Evolutionary conservation across 2,329 filamentous ascomycete genomes (phyloP), one percentile per base, ranked within the genome.

Genomic region (Didymella exigua): DNA sequence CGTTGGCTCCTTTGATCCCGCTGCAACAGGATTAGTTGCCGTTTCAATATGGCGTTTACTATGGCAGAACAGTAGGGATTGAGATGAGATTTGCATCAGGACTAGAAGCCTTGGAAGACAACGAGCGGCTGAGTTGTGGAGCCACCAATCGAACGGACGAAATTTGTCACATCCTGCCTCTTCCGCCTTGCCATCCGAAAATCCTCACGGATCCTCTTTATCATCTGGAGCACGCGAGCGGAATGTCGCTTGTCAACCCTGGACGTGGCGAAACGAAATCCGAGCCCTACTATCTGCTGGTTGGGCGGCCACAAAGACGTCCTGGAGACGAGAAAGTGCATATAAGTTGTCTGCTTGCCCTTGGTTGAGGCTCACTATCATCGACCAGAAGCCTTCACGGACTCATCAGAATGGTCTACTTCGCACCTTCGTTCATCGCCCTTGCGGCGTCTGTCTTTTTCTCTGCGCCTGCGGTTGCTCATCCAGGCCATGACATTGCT

Each of bases 401-500:
- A 27, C 18, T 10, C 11, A 43, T 0, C 21, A 55, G 36, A 9
- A 58, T 52, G 48, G 43, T 61, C 16, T 46, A 49, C 31, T 58
- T 58, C 42, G 10, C 56, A 30, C 19, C 52, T 18, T 49, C 52
- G 3, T 38, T 51, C 31, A 16, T 61, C 14, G 49, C 53, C 11
- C 30, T 56, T 34, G 59, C 49, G 38, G 51, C 48, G 5, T 40
- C 49, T 14, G 14, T 52, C 16, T 43, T 56, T 19, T 54, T 56
- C 21, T 27, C 42, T 19, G 19, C 30, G 6, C 30, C 42, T 4
- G 31, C 19, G 4, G 11, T 31, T n/a, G 59, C 59, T 27, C 59
- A 61, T 34, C 56, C 59, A 2, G 56, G 59, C 9, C 59, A 61
- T 43, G 56, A 59, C 21, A 44, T 57, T 24, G 11, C 30, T 11